Percentiles rank a stretch among this genome's conserved stretches.
Evolutionary conservation across 352 stramenopile genomes (phyloP).

Genomic region (Blastocystis sp.): DNA sequence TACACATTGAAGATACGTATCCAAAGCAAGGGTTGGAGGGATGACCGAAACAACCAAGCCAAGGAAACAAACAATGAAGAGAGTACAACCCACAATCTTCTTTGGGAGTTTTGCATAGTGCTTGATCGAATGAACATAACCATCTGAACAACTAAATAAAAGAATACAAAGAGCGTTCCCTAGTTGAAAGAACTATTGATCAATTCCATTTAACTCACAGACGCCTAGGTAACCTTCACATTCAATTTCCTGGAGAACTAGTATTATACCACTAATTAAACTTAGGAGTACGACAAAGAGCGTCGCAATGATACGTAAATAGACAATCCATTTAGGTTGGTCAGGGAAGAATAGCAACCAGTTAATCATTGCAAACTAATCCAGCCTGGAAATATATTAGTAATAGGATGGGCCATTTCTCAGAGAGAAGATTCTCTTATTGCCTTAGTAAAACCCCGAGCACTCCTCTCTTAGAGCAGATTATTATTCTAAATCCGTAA

Average conservation of each 20-base stretch:
- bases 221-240: neutral
- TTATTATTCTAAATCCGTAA: too few relatives aligned
- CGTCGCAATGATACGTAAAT: neutral
- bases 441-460: neutral
- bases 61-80: slow-evolving; percentile 30
- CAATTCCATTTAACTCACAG: neutral
- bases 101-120: slow-evolving; percentile 49
- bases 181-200: slow-evolving; percentile 11
- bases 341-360: slow-evolving; percentile 62
- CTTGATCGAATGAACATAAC: slow-evolving; percentile 30
- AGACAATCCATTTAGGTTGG: neutral
- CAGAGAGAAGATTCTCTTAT: slow-evolving; percentile 14
- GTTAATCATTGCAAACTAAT: slow-evolving; percentile 31
- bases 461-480: neutral
- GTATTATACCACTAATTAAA: neutral
- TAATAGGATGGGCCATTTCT: neutral
- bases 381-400: neutral
- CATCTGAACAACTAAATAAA: slow-evolving; percentile 45
- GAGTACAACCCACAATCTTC: slow-evolving; percentile 22
- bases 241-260: neutral
- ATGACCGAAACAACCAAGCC: neutral
- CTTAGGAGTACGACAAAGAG: neutral
- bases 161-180: neutral
- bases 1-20: neutral
- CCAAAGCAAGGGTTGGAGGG: neutral